phyloP scores from a whole-genome alignment of 2,329 filamentous ascomycete genomes.

The Fusarium anthophilum region DNA sequence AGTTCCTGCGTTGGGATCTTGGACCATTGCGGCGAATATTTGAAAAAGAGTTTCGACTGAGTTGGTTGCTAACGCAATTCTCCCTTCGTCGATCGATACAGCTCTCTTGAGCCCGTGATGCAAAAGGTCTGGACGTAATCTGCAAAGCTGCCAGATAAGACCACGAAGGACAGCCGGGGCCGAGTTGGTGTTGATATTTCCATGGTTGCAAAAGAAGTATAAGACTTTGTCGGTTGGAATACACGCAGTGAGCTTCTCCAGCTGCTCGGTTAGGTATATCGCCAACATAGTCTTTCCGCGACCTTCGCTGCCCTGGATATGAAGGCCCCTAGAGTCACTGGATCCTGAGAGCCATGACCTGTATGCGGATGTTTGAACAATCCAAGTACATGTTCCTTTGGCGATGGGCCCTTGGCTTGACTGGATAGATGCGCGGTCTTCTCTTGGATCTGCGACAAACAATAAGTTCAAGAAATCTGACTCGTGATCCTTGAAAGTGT shows the following conservation, averaged over 20 bases:
- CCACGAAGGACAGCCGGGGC: slow-evolving; percentile 3
- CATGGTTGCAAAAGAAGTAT: slow-evolving; percentile 23
- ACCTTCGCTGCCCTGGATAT: neutral
- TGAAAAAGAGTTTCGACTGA: slow-evolving; percentile 9
- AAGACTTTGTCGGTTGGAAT: neutral
- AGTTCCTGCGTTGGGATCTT: neutral
- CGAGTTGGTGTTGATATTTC: slow-evolving; percentile 4
- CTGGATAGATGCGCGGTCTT: neutral
- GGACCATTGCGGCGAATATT: slow-evolving; percentile 6
- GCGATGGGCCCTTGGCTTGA: neutral
- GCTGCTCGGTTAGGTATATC: neutral
- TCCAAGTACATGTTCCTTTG: slow-evolving; percentile 1
- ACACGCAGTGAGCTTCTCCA: neutral
- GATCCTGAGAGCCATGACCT: neutral
- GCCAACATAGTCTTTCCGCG: slow-evolving; percentile 17
- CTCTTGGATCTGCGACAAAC: slow-evolving; percentile 3
- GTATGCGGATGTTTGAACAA: neutral
- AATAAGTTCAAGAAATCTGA: neutral
- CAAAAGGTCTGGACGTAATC: neutral
- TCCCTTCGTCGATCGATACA: neutral
- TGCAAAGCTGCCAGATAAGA: slow-evolving; percentile 13
- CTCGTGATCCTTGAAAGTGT: neutral
- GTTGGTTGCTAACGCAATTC: neutral
- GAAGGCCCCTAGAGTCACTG: neutral
- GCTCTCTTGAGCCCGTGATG: neutral